Conservation (phyloP, 176 grass and related monocot genomes). For the Miscanthus lutarioriparius region DNA sequence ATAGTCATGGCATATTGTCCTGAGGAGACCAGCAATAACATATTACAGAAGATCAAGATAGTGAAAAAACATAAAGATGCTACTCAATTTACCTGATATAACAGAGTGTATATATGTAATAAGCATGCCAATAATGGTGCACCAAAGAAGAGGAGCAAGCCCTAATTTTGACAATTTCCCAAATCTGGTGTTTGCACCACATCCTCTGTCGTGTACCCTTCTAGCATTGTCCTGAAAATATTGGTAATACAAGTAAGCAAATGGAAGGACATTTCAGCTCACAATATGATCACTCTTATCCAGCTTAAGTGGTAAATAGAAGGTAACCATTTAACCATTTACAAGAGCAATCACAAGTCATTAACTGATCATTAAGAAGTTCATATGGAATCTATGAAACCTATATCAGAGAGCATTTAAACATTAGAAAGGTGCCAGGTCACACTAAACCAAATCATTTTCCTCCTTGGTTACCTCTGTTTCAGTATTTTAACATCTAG, state of each 20-base stretch:
- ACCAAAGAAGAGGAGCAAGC: slow-evolving; percentile 89
- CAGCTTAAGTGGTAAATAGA: slow-evolving; percentile 3
- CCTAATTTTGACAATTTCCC: slow-evolving; percentile 83
- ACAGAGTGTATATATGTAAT: slow-evolving; percentile 77
- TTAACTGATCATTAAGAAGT: slow-evolving; percentile 24
- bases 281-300: not conserved
- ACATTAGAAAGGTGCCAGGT: not conserved
- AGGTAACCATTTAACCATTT: not conserved
- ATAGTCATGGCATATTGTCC: slow-evolving; percentile 60
- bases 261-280: slow-evolving; percentile 12
- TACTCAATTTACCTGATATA: slow-evolving; percentile 73
- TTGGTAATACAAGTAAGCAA: not conserved
- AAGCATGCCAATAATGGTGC: slow-evolving; percentile 67
- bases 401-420: too few relatives aligned
- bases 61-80: not conserved
- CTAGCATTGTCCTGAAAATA: slow-evolving; percentile 88
- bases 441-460: not conserved
- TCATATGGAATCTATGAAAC: too few relatives aligned
- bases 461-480: slow-evolving; percentile 11
- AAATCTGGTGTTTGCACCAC: slow-evolving; percentile 56
- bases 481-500: not conserved
- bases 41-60: slow-evolving; percentile 17
- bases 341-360: slow-evolving; percentile 5
- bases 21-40: slow-evolving; percentile 40
- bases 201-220: slow-evolving; percentile 82